A percentile compares a stretch with the other conserved stretches of the same genome.
These are phyloP conservation scores for Phytophthora melonis DNA, from an alignment of 352 stramenopile genomes.

Conservation along the genomic window DNA sequence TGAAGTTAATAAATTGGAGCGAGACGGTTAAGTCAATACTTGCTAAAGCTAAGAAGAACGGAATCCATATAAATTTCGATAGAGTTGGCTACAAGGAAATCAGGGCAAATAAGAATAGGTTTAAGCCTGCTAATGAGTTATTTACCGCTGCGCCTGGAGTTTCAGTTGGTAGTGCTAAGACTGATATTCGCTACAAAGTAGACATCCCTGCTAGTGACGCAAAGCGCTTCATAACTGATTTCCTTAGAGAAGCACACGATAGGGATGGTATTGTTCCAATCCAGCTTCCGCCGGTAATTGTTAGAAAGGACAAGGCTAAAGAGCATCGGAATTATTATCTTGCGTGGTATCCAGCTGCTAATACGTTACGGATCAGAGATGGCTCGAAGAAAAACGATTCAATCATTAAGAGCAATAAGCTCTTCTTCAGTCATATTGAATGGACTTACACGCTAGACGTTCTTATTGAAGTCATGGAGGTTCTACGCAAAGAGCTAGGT, in stretches of 20 bases:
- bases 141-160: too few relatives aligned
- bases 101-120: too few relatives aligned
- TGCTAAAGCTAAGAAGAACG: too few relatives aligned
- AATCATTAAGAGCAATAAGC: not conserved
- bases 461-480: not conserved
- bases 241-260: not conserved
- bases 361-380: not conserved
- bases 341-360: not conserved
- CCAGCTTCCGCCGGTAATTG: not conserved
- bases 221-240: not conserved
- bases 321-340: not conserved
- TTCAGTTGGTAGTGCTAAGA: too few relatives aligned
- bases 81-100: too few relatives aligned
- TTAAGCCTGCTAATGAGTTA: too few relatives aligned
- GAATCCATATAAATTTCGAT: too few relatives aligned
- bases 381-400: too few relatives aligned
- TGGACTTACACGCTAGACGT: not conserved
- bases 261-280: not conserved
- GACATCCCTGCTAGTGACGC: not conserved
- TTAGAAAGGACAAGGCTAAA: not conserved
- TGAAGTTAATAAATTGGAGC: too few relatives aligned
- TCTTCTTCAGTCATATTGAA: not conserved
- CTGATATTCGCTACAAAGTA: too few relatives aligned
- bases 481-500: not conserved
- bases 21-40: too few relatives aligned